These are phyloP conservation scores for Hypoxylon sp. DNA, from an alignment of 2,329 filamentous ascomycete species.

Conservation along the genomic window DNA sequence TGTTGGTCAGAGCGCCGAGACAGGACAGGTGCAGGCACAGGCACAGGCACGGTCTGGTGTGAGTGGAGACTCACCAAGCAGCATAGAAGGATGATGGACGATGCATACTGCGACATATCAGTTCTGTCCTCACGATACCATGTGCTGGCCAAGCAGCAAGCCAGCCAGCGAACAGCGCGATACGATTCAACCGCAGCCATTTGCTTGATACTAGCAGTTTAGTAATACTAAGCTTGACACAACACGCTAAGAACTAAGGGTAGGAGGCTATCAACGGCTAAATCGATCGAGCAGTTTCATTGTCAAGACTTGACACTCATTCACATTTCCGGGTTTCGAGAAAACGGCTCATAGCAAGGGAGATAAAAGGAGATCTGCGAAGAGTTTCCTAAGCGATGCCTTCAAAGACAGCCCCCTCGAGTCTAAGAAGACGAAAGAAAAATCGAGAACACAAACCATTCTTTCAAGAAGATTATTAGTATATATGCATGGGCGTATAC, in stretches of 20 bases:
- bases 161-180: conserved; percentile 9
- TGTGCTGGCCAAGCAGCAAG: conserved; percentile 6
- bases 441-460: conserved; percentile 29
- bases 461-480: conserved; percentile 22
- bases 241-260: not conserved
- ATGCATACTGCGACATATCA: conserved; percentile 5
- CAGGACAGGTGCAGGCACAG: no score
- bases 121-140: conserved; percentile 7
- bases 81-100: conserved; percentile 8
- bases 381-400: conserved; percentile 28
- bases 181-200: conserved; percentile 4
- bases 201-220: not conserved
- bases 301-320: conserved; percentile 27
- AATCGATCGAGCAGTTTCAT: conserved; percentile 24
- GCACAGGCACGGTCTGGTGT: conserved; percentile 12
- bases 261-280: not conserved
- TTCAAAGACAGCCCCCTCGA: conserved; percentile 35
- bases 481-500: conserved; percentile 27
- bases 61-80: conserved; percentile 21
- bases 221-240: not conserved
- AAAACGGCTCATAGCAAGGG: conserved; percentile 30
- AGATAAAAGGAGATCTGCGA: conserved; percentile 19
- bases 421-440: conserved; percentile 31
- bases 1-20: conserved; percentile 46
- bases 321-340: conserved; percentile 14